Conservation (phyloP, 768 basidiomycete genomes). For the Filobasidium floriforme region DNA sequence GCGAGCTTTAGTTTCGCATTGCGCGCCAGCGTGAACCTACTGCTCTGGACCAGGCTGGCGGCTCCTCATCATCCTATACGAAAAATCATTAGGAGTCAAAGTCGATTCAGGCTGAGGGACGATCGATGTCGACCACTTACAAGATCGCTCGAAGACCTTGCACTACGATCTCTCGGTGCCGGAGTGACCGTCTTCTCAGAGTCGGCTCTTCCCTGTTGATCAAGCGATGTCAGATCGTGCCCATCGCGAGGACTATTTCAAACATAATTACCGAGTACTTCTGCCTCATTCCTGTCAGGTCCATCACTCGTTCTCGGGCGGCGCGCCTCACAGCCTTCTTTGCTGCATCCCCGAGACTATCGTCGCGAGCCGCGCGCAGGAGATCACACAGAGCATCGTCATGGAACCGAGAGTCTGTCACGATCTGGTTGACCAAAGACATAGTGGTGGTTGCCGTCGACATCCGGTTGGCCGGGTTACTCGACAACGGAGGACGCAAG, state of each 20-base stretch:
- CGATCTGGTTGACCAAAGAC: slow-evolving; percentile 37
- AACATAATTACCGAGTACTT: slow-evolving; percentile 24
- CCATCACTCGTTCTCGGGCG: slow-evolving; percentile 38
- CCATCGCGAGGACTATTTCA: background rate
- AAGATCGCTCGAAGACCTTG: background rate
- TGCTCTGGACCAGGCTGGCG: slow-evolving; percentile 19
- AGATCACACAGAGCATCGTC: slow-evolving; percentile 43
- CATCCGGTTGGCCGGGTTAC: slow-evolving; percentile 2
- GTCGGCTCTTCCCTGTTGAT: slow-evolving; percentile 4
- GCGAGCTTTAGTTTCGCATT: background rate
- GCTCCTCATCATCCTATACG: slow-evolving; percentile 5
- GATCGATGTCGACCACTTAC: background rate
- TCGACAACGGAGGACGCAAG: background rate
- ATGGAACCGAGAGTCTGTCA: slow-evolving; percentile 36
- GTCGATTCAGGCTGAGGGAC: too few species aligned
- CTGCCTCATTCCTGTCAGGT: slow-evolving; percentile 31
- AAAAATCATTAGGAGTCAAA: background rate
- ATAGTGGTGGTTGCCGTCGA: slow-evolving; percentile 35
- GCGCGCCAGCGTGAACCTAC: background rate
- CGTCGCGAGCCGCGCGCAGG: slow-evolving; percentile 35
- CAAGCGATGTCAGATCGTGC: background rate
- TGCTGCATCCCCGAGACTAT: slow-evolving; percentile 37
- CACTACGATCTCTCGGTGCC: background rate
- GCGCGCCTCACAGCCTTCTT: slow-evolving; percentile 41
- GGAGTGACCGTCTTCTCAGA: background rate